Base-by-base conservation (phyloP, 2,329 filamentous ascomycete species). In the Hypoxylon sp. region DNA sequence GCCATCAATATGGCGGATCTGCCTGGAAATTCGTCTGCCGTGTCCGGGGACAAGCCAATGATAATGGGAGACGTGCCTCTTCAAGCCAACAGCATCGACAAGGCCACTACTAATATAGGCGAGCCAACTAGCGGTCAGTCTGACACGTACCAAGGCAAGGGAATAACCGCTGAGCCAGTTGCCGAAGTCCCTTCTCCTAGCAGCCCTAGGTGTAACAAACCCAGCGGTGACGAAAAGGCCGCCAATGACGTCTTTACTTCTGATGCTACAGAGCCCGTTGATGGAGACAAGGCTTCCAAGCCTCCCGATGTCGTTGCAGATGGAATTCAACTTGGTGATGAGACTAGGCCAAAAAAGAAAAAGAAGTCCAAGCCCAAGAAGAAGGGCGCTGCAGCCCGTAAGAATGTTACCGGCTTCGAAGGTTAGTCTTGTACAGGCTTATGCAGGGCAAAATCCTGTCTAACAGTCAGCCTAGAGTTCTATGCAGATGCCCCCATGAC, bases 401-500 rank as follows among this genome's bases (percentile, higher is more conserved):
- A 82, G 72, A 80, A 79, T 47, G 84, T 84, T 6, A 91, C 88
- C 5, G 92, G 92, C 0, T 94, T 94, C 65, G 92, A 94, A 79
- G 88, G 89, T 86, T 73, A 53, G 73, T 75, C 32, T 31, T 17
- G 32, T 42, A 15, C 50, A 35, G 50, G 31, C 19, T 39, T 4
- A 31, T 31, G 61, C 5, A 56, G 42, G 27, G 32, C 31, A 42
- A 10, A 35, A 46, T 62, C 29, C 59, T 46, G 29, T 53, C 59
- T 72, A 63, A 74, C 60, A 54, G 51, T 50, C 6, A n/a, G 47
- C 7, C 21, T 62, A 87, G 91, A 94, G 68, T 93, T 89, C 78
- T 96, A 88, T 76, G 89, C 92, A 11, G 95, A 98, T 78, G 86
- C 90, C 0, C 94, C 94, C 0, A 81, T 97, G 67, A 94, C 91